These are phyloP conservation scores for Alternaria arborescens DNA, from an alignment of 2,329 filamentous ascomycete species.

Conservation along the genomic window DNA sequence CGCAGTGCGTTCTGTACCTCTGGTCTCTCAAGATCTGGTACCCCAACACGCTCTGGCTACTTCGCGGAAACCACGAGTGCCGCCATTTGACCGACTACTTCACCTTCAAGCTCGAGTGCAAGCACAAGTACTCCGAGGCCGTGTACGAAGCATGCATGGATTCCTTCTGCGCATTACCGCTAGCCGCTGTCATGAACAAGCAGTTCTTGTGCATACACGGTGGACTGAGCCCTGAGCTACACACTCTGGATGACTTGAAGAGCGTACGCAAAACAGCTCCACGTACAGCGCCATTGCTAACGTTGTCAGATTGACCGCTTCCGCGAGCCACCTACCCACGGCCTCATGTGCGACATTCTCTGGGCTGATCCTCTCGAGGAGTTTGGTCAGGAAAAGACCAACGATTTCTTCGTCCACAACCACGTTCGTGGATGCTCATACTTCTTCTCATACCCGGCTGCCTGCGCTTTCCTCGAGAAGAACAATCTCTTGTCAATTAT, in stretches of 20 bases:
- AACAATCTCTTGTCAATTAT: constrained; percentile 98
- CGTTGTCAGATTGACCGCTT: constrained; percentile 85
- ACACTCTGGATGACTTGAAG: constrained; percentile 94
- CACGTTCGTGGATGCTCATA: constrained; percentile 98
- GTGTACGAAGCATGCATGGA: constrained; percentile 99
- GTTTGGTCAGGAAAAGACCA: constrained; percentile 98
- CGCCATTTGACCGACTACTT: constrained; percentile 99
- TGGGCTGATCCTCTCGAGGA: constrained; percentile 99
- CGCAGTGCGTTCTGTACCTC: constrained; percentile 88
- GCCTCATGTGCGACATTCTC: constrained; percentile 98
- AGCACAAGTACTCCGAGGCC: constrained; percentile 97
- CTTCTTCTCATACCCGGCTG: constrained; percentile 98
- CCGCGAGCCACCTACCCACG: constrained; percentile 95
- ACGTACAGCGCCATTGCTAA: constrained; percentile 28
- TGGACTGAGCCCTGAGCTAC: constrained; percentile 92
- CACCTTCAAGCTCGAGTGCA: constrained; percentile 99
- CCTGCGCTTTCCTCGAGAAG: constrained; percentile 97
- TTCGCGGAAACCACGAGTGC: constrained; percentile 98
- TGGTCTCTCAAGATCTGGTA: constrained; percentile 99
- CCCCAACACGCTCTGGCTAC: constrained; percentile 93
- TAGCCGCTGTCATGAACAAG: constrained; percentile 99
- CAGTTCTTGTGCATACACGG: constrained; percentile 99
- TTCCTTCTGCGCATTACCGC: constrained; percentile 90
- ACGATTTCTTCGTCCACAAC: constrained; percentile 97
- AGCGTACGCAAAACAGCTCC: constrained; percentile 64